These are phyloP conservation scores for Beverwykella pulmonaria DNA, from an alignment of 495 filamentous ascomycete species.

Conservation along the genomic window DNA sequence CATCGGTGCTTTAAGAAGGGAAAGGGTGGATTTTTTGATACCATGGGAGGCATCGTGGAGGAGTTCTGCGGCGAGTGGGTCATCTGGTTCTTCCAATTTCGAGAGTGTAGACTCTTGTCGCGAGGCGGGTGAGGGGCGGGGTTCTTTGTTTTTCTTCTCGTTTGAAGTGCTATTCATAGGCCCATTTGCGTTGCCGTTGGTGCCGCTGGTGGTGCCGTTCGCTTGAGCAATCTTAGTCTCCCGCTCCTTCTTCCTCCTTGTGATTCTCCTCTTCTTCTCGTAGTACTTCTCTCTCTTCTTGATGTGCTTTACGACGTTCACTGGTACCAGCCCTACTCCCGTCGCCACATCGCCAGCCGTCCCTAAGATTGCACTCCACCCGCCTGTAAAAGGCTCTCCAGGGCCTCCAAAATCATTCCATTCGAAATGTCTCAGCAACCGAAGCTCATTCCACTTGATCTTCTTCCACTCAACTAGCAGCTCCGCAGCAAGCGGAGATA, in stretches of 20 bases:
- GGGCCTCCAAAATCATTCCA: conserved; percentile 83
- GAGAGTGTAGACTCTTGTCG: conserved; percentile 33
- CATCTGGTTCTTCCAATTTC: conserved; percentile 54
- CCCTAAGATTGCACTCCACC: conserved; percentile 58
- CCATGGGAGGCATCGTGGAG: conserved; percentile 34
- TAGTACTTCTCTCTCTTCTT: conserved; percentile 53
- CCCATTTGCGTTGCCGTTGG: not conserved
- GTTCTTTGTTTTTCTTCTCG: not conserved
- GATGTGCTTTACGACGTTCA: conserved; percentile 56
- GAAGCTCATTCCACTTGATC: conserved; percentile 66
- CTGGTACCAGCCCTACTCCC: conserved; percentile 63
- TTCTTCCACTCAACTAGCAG: conserved; percentile 60
- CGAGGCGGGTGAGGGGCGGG: conserved; percentile 1
- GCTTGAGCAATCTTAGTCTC: conserved; percentile 12
- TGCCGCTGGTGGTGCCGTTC: not conserved
- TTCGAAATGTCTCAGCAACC: conserved; percentile 66
- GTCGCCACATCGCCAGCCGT: conserved; percentile 57
- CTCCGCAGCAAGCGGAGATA: conserved; percentile 70
- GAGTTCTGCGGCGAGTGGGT: conserved; percentile 32
- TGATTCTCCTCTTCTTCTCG: conserved; percentile 49
- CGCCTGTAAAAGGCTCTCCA: conserved; percentile 71
- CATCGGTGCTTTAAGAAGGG: conserved; percentile 55
- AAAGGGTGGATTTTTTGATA: conserved; percentile 41
- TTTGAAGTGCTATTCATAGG: conserved; percentile 24
- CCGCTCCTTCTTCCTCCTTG: conserved; percentile 23